Evolutionary conservation across 2,329 filamentous ascomycete species (phyloP).

Genomic region (Fusarium sp.): DNA sequence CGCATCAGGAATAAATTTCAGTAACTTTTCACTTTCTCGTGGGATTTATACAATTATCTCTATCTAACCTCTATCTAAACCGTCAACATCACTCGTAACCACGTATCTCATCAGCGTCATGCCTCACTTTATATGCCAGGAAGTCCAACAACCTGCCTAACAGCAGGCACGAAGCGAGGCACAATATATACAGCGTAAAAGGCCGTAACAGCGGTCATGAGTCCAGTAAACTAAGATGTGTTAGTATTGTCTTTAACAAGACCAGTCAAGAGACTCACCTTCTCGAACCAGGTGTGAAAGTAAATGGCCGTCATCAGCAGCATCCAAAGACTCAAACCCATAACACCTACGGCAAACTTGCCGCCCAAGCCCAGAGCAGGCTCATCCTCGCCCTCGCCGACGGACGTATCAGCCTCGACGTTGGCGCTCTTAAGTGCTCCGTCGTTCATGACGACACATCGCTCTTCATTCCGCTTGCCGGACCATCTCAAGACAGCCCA

Average conservation of each 20-base stretch:
- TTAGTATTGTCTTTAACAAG: slow-evolving; percentile 35
- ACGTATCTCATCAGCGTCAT: slow-evolving; percentile 17
- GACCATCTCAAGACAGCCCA: slow-evolving; percentile 65
- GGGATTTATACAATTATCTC: slow-evolving; percentile 12
- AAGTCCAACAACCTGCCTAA: slow-evolving; percentile 60
- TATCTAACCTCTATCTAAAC: slow-evolving; percentile 18
- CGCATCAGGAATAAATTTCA: too few relatives aligned
- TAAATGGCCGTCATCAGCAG: slow-evolving; percentile 97
- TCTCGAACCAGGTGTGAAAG: slow-evolving; percentile 99
- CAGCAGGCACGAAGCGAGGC: slow-evolving; percentile 60
- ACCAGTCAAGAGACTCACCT: slow-evolving; percentile 66
- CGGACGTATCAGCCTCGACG: slow-evolving; percentile 55
- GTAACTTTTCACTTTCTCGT: background rate
- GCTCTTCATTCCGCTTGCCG: slow-evolving; percentile 64
- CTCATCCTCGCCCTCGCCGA: slow-evolving; percentile 40
- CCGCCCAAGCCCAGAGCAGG: slow-evolving; percentile 58
- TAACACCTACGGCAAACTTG: slow-evolving; percentile 71
- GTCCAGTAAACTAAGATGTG: slow-evolving; percentile 61
- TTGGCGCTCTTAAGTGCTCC: slow-evolving; percentile 71
- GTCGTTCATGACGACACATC: slow-evolving; percentile 72
- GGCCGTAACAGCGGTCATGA: slow-evolving; percentile 59
- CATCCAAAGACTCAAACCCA: slow-evolving; percentile 89
- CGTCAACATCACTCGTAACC: slow-evolving; percentile 19
- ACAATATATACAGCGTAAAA: slow-evolving; percentile 64
- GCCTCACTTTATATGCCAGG: slow-evolving; percentile 59